Conservation (phyloP, 75 land plant species). For the Pinus taeda region DNA sequence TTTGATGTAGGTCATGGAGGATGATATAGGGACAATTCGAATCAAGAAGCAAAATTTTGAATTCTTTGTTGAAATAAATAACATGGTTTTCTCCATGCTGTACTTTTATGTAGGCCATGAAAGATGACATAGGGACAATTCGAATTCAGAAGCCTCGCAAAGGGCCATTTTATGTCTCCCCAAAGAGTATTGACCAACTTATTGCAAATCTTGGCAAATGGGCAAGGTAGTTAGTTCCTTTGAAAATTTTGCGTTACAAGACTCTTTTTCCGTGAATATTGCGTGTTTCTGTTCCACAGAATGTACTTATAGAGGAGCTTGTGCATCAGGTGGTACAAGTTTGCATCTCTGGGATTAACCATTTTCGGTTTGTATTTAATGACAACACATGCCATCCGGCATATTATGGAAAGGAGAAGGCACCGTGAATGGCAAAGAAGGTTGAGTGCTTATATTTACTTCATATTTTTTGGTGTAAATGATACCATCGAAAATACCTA, state of each 20-base stretch:
- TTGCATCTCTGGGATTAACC: constrained; percentile 83
- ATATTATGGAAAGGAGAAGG: constrained; percentile 75
- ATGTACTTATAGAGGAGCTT: too few species aligned
- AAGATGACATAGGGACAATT: constrained; percentile 86
- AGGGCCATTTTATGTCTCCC: constrained; percentile 98
- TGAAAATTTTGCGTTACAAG: too few species aligned
- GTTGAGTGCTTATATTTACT: constrained; percentile 20
- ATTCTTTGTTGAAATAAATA: background rate
- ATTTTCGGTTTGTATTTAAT: constrained; percentile 77
- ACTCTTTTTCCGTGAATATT: too few species aligned
- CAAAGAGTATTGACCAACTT: constrained; percentile 86
- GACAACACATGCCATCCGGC: constrained; percentile 65
- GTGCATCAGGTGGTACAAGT: constrained; percentile 73
- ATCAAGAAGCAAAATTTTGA: constrained; percentile 54
- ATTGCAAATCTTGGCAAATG: constrained; percentile 83
- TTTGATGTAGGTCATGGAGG: constrained; percentile 72
- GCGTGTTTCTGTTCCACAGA: too few species aligned
- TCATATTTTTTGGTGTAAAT: too few species aligned
- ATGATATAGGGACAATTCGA: constrained; percentile 82
- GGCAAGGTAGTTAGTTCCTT: constrained; percentile 57
- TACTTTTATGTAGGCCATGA: constrained; percentile 61
- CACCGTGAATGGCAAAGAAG: constrained; percentile 75
- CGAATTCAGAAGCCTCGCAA: constrained; percentile 86
- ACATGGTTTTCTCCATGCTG: background rate
- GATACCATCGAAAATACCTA: too few species aligned